A percentile compares a stretch with the other conserved stretches of the same genome.
Conservation (phyloP, 1,139 yeast genomes). For the Suhomyces terraborum region DNA sequence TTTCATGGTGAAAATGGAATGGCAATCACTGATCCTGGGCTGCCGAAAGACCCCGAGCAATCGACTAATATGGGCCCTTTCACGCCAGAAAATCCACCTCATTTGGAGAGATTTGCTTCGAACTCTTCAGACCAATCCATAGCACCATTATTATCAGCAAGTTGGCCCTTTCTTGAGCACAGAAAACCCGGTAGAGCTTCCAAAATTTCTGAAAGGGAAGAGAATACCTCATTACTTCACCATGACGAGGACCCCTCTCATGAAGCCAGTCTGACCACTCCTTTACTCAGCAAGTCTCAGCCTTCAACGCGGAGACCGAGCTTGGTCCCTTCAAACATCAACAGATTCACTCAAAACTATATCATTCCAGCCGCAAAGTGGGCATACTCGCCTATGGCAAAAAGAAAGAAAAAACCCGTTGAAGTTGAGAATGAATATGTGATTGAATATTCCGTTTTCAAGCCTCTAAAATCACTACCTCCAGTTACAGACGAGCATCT, state of each 20-base stretch:
- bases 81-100: neutral
- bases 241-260: neutral
- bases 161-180: conserved; percentile 10
- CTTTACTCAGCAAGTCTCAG: conserved; percentile 12
- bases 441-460: conserved; percentile 57
- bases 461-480: conserved; percentile 32
- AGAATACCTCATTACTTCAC: no score
- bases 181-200: neutral
- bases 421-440: conserved; percentile 22
- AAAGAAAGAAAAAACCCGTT: conserved; percentile 2
- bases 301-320: conserved; percentile 12
- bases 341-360: conserved; percentile 27
- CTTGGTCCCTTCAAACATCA: conserved; percentile 17
- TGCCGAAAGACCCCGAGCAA: conserved; percentile 3
- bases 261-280: conserved; percentile 2
- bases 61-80: neutral
- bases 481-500: conserved; percentile 24
- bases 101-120: neutral
- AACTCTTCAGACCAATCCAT: neutral
- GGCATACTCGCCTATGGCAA: conserved; percentile 20
- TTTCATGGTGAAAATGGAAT: no score
- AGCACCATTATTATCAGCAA: conserved; percentile 13
- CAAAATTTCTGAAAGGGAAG: no score
- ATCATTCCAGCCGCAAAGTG: conserved; percentile 31
- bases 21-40: neutral